These are phyloP conservation scores for Neonectria ditissima DNA, from an alignment of 2,329 filamentous ascomycete genomes.

Conservation along the genomic window DNA sequence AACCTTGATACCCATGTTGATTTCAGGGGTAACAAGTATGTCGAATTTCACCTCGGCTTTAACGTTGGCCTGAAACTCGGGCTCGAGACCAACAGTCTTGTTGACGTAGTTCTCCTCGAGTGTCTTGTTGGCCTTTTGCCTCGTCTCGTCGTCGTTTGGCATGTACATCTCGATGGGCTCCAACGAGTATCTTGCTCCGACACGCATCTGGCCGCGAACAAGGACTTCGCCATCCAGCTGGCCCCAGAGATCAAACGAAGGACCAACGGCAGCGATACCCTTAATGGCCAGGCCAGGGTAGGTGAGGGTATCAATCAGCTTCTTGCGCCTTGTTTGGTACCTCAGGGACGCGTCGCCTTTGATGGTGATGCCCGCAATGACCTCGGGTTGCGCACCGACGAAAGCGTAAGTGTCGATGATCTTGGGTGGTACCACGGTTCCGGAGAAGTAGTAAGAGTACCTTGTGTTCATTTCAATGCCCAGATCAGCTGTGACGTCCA, in stretches of 20 bases:
- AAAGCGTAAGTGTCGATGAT: slow-evolving; percentile 26
- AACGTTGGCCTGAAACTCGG: too few species aligned
- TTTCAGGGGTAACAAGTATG: too few species aligned
- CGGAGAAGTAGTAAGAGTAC: slow-evolving; percentile 35
- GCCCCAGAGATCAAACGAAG: slow-evolving; percentile 33
- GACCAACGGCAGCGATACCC: slow-evolving; percentile 34
- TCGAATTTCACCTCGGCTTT: too few species aligned
- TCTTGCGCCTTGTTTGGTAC: slow-evolving; percentile 11
- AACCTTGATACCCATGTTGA: too few species aligned
- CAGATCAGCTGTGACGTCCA: slow-evolving; percentile 25
- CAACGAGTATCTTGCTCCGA: too few species aligned
- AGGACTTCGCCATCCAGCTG: too few species aligned
- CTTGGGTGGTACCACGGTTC: slow-evolving; percentile 26
- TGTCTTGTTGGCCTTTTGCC: too few species aligned
- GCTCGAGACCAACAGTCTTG: too few species aligned
- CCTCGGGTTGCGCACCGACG: slow-evolving; percentile 24
- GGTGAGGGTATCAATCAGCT: slow-evolving; percentile 25
- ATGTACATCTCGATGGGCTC: too few species aligned
- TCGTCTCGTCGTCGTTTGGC: too few species aligned
- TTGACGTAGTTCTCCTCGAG: too few species aligned
- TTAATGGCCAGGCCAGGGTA: slow-evolving; percentile 33
- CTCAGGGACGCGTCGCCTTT: slow-evolving; percentile 20
- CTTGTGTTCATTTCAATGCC: slow-evolving; percentile 25
- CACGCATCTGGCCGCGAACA: too few species aligned
- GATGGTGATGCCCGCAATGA: slow-evolving; percentile 17